phyloP scores from a whole-genome alignment of 2,329 filamentous ascomycete species.

The Cadophora luteo-olivacea region DNA sequence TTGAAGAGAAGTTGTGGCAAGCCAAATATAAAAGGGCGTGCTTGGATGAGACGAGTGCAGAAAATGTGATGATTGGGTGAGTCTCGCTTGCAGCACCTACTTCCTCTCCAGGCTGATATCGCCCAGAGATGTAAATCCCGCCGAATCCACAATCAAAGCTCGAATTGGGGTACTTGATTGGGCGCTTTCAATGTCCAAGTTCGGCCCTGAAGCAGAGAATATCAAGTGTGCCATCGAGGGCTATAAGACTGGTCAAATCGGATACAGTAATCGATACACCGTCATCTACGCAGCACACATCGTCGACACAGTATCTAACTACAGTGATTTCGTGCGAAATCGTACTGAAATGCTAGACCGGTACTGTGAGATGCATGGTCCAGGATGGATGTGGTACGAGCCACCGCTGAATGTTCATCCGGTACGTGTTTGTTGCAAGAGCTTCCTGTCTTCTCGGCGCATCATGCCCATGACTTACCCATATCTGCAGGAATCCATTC shows the following conservation, averaged over 20 bases:
- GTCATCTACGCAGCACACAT: conserved; percentile 52
- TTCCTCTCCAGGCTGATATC: conserved; percentile 28
- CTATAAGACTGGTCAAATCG: conserved; percentile 50
- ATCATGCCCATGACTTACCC: not conserved
- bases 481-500: conserved; percentile 13
- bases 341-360: conserved; percentile 49
- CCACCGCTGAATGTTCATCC: conserved; percentile 47
- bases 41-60: conserved; percentile 46
- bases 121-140: conserved; percentile 22
- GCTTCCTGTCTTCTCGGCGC: not conserved
- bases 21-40: conserved; percentile 25
- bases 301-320: conserved; percentile 49
- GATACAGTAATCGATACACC: conserved; percentile 49
- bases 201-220: conserved; percentile 49
- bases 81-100: not conserved
- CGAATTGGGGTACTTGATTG: conserved; percentile 45
- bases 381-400: conserved; percentile 55
- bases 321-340: conserved; percentile 48
- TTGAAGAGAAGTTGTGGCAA: conserved; percentile 23
- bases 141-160: conserved; percentile 41
- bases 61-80: conserved; percentile 42
- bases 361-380: conserved; percentile 47
- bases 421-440: not conserved
- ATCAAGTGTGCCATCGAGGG: conserved; percentile 51
- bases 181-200: conserved; percentile 45